Percentiles rank a stretch among this genome's conserved stretches.
Evolutionary conservation across 2,329 filamentous ascomycete species (phyloP).

Genomic region (Cladophialophora chaetospira): DNA sequence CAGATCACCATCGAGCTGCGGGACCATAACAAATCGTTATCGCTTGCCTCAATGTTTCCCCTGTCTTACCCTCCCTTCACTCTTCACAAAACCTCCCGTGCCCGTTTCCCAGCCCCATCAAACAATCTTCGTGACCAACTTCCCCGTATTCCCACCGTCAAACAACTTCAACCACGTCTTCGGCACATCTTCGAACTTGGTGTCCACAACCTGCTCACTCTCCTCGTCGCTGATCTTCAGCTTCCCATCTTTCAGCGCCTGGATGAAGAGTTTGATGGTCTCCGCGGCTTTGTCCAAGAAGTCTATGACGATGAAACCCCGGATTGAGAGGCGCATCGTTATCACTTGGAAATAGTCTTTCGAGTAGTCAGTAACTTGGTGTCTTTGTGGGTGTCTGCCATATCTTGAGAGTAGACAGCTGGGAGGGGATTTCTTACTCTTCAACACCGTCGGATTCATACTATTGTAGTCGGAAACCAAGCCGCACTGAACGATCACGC

Average conservation of each 20-base stretch:
- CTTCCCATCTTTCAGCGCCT: slow-evolving; percentile 67
- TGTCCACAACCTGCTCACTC: slow-evolving; percentile 58
- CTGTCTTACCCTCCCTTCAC: too few relatives aligned
- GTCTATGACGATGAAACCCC: slow-evolving; percentile 50
- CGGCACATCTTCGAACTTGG: slow-evolving; percentile 53
- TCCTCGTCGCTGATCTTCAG: slow-evolving; percentile 57
- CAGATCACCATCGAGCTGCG: too few relatives aligned
- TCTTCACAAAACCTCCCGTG: too few relatives aligned
- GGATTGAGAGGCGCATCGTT: slow-evolving; percentile 30
- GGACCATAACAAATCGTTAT: too few relatives aligned
- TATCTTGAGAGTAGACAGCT: too few relatives aligned
- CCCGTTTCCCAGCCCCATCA: neutral
- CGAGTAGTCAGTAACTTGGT: too few relatives aligned
- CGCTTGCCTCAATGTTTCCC: too few relatives aligned
- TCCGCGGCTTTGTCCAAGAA: slow-evolving; percentile 62
- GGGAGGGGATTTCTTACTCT: slow-evolving; percentile 30
- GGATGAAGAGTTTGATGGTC: slow-evolving; percentile 63
- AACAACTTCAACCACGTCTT: slow-evolving; percentile 59
- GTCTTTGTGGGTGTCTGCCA: too few relatives aligned
- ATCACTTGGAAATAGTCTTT: slow-evolving; percentile 58
- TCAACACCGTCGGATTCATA: slow-evolving; percentile 22
- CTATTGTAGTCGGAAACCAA: slow-evolving; percentile 52
- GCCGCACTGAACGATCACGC: slow-evolving; percentile 57
- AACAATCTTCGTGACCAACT: slow-evolving; percentile 39
- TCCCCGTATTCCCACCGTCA: slow-evolving; percentile 70